These are phyloP conservation scores for Nakazawaea wickerhamii DNA, from an alignment of 805 yeast genomes.

Conservation along the genomic window DNA sequence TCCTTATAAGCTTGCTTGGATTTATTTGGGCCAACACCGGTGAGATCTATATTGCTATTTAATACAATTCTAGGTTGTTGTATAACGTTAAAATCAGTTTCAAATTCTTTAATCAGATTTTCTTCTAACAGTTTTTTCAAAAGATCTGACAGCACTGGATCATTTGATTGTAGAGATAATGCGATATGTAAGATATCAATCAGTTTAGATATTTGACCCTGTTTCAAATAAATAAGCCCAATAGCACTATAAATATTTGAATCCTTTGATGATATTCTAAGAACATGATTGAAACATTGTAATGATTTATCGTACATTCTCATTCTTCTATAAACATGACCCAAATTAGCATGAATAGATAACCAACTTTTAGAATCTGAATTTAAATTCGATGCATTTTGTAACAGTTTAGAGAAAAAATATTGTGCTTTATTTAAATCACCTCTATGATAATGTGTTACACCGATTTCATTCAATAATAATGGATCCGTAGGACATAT, in stretches of 20 bases:
- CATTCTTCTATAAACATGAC: conserved; percentile 77
- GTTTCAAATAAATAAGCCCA: conserved; percentile 74
- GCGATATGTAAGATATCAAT: conserved; percentile 78
- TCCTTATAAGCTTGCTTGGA: conserved; percentile 17
- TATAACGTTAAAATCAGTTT: conserved; percentile 24
- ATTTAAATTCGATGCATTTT: conserved; percentile 60
- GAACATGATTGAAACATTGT: conserved; percentile 69
- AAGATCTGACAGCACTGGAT: conserved; percentile 79
- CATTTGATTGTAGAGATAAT: conserved; percentile 69
- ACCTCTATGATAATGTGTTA: conserved; percentile 73
- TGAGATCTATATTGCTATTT: neutral
- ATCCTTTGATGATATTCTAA: conserved; percentile 63
- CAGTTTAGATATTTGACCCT: conserved; percentile 59
- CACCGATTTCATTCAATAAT: conserved; percentile 88
- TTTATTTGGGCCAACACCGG: neutral
- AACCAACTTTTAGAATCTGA: conserved; percentile 81
- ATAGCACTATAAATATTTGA: conserved; percentile 76
- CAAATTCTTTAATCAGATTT: conserved; percentile 28
- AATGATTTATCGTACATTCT: conserved; percentile 62
- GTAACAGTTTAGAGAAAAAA: conserved; percentile 64
- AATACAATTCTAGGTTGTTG: conserved; percentile 6
- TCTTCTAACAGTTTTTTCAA: conserved; percentile 72
- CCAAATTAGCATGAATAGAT: conserved; percentile 80
- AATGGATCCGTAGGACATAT: conserved; percentile 85
- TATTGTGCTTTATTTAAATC: conserved; percentile 65